Base-by-base conservation (phyloP, 768 basidiomycete species). In the Melanogaster broomeanus region DNA sequence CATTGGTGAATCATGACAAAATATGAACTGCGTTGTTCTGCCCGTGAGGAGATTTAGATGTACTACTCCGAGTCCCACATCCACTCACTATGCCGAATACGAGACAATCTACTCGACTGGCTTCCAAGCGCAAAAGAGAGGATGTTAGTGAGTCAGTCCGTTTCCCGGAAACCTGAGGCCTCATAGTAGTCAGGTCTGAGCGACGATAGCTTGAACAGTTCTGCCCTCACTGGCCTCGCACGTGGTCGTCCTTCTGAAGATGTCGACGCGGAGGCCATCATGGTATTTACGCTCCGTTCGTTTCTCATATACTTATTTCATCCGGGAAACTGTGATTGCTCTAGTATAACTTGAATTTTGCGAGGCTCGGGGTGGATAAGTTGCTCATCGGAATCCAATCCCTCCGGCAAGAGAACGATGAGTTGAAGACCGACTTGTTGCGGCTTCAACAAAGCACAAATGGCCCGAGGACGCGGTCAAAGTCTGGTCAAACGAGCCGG, bases 21-120 rank as follows among this genome's bases (percentile, higher is more conserved):
- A 15, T 31, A 31, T 31, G 4, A 12, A 3, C 11, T 31, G 15
- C 28, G 12, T 30, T 12, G 9, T 12, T 30, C 31, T 31, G 31
- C 10, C 11, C 9, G n/a, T n/a, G n/a, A n/a, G n/a, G n/a, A n/a
- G n/a, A n/a, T n/a, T n/a, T n/a, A n/a, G n/a, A n/a, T n/a, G n/a
- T n/a, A n/a, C n/a, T n/a, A n/a, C n/a, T n/a, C n/a, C n/a, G n/a
- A n/a, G n/a, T n/a, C n/a, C n/a, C n/a, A n/a, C 37, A 38, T 38
- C 11, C 27, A 34, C 3, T 9, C 28, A 13, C 28, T 42, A 55
- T 61, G 56, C 56, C 49, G 8, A 64, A 40, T 18, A 55, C 59
- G 18, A 55, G 52, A 44, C 42, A 51, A 33, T 51, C 51, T 9
- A 28, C 53, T 3, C 51, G 34, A 16, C 30, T 22, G 16, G 45